Evolutionary conservation across 140 eudicot genomes (phyloP), one percentile per base, ranked within the genome.

Genomic region (Senecio squalidus): DNA sequence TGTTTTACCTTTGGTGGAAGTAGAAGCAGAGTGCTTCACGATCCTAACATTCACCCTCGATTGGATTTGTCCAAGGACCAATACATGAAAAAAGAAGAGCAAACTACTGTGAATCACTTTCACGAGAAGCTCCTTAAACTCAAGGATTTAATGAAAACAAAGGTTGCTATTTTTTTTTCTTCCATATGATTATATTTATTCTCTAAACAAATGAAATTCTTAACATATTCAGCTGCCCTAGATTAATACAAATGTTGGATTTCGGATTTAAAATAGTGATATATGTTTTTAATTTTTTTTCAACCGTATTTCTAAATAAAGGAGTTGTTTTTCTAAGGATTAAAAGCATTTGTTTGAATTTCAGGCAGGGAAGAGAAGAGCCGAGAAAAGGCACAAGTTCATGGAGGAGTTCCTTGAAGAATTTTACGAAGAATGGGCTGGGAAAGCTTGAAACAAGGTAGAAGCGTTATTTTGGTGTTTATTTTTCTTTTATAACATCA

Each of bases 1-100:
- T 91, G 98, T 77, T 91, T 86, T 70, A 91, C 98, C 5, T 91
- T 91, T 77, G 98, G 98, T 34, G 98, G 98, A 58, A 91, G 86
- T 80, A 79, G 95, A 74, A 82, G 79, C 46, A 80, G 92, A 51
- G 85, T 81, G 63, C 89, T 86, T 50, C 81, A 91, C 58, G 92
- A 91, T 62, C 95, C 98, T 28, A 68, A 58, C 58, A 70, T 84
- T 45, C 70, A 77, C 52, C 92, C 96, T 46, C 92, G 98, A 75
- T 62, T 76, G 23, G 84, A 84, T 67, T 60, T 87, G 76, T 83
- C 92, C 4, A 91, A 91, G 69, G 86, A 81, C 68, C 80, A 86
- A 25, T 91, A 81, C 76, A 84, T 86, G 86, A 81, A 77, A 5
- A 86, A 91, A 73, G 84, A 91, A 21, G 81, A 86, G 67, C 98